Base-by-base conservation (phyloP, 495 filamentous ascomycete genomes). In the Penicillium simplicissimum region DNA sequence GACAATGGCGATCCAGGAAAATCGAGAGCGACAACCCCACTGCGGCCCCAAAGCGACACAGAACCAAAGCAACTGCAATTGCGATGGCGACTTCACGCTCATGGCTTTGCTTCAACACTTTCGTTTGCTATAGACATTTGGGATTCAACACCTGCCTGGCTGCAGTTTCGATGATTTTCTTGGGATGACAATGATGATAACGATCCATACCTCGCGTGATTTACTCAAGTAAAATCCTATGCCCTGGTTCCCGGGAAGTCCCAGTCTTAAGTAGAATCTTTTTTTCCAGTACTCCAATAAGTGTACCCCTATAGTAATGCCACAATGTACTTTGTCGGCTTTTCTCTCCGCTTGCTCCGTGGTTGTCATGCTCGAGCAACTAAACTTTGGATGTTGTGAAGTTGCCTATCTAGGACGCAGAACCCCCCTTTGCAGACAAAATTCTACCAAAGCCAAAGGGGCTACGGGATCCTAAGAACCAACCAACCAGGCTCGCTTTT, bases 41-140 rank as follows among this genome's bases (percentile, higher is more conserved):
- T 15, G 45, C 45, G 45, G n/a, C 45, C 45, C 45, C 45, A 49
- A 49, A 13, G 45, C 45, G 45, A 49, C 45, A 49, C 17, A 45
- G n/a, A 42, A 19, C 15, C 40, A 8, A 42, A 42, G 43, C 43
- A 13, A 28, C n/a, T 25, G 43, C 43, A 25, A 47, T 14, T 47
- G 43, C n/a, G 43, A 47, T 11, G 11, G 43, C 43, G 23, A 49
- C 45, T 31, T 23, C 23, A 14, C 23, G 45, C 13, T 11, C 28
- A 7, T 28, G 45, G 45, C 45, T 49, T 31, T 10, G 21, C 0
- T 49, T 49, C 45, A 49, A 49, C 45, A 49, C 45, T 15, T 10
- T 21, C 45, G 8, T 49, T 49, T 31, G 45, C 5, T 6, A 31
- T 4, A 13, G 45, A 4, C 11, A 49, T 15, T 49, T 13, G 4